Base-by-base conservation (phyloP, 352 stramenopile species). In the Globisporangium echinulatum region DNA sequence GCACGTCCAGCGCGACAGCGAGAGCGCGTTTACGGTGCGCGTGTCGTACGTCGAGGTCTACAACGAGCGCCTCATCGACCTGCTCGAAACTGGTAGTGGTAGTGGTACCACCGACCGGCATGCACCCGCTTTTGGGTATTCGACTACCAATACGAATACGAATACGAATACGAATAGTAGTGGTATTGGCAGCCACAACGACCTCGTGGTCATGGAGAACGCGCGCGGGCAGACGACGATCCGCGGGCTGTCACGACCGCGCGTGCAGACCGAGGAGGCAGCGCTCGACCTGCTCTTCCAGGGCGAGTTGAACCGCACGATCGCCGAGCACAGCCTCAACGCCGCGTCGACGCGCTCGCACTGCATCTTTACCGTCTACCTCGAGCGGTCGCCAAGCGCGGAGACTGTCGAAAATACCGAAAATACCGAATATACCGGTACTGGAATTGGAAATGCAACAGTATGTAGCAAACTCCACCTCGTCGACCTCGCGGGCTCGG, bases 401-500 rank as follows among this genome's bases (percentile, higher is more conserved):
- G 71, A 69, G 56, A 58, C 61, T 25, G 57, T 1, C 25, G 25
- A 25, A 25, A 25, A 1, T 25, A 25, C 25, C 25, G 25, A 25
- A 25, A 2, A 1, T 25, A 25, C 25, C 25, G 25, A 25, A 25
- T 25, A 25, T 25, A 25, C 25, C 25, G 25, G 25, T 25, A 25
- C 25, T 19, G 17, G 17, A 19, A 19, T 19, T 25, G 25, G 25
- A 25, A 25, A 25, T 25, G 59, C 64, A n/a, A 62, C 73, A 8
- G 69, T 85, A 19, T 85, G 81, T 62, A 90, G 87, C 64, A 97
- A 97, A 60, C 77, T 98, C 40, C 96, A 97, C 59, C 85, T 97
- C 19, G 90, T 98, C 9, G 92, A 98, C 63, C 77, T 98, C 38
- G 92, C 92, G 0, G 92, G 92, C 9, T 97, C 89, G 5, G 92